Percentiles rank a stretch among this genome's conserved stretches.
Conservation (phyloP, 225 moss, liverwort and hornwort species). For the Climacium dendroides region DNA sequence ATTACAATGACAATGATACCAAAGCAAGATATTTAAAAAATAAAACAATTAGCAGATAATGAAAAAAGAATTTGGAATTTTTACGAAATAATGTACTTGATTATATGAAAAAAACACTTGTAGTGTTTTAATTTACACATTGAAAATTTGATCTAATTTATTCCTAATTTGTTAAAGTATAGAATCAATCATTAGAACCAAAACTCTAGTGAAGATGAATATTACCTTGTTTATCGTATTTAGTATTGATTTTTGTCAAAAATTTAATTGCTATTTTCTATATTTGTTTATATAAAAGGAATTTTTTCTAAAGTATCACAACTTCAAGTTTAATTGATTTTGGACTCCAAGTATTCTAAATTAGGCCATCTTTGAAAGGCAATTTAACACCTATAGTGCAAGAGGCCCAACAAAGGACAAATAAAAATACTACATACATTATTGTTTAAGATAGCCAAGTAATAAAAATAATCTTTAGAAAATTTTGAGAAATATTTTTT, state of each 20-base stretch:
- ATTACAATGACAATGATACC: neutral
- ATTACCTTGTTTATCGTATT: neutral
- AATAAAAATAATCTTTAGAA: neutral
- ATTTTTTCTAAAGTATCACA: neutral
- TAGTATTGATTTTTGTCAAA: neutral
- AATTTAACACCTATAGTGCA: neutral
- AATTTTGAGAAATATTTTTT: neutral
- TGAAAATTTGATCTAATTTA: neutral
- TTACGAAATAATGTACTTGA: neutral
- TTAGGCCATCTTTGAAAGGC: neutral
- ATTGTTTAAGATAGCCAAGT: too few species aligned
- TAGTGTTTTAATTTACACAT: neutral
- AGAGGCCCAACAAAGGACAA: accelerated
- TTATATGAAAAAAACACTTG: neutral
- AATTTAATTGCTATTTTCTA: accelerated
- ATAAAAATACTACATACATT: neutral
- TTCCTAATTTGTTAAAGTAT: neutral
- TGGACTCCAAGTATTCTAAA: neutral
- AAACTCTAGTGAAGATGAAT: accelerated
- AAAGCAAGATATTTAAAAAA: neutral
- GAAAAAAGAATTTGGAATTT: neutral
- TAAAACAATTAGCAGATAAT: neutral
- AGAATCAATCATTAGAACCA: neutral
- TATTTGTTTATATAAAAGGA: too few species aligned
- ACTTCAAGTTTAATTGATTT: neutral